A percentile compares a stretch with the other conserved stretches of the same genome.
Conservation (phyloP, 1,284 basidiomycete species). For the Coniophora puteana region DNA sequence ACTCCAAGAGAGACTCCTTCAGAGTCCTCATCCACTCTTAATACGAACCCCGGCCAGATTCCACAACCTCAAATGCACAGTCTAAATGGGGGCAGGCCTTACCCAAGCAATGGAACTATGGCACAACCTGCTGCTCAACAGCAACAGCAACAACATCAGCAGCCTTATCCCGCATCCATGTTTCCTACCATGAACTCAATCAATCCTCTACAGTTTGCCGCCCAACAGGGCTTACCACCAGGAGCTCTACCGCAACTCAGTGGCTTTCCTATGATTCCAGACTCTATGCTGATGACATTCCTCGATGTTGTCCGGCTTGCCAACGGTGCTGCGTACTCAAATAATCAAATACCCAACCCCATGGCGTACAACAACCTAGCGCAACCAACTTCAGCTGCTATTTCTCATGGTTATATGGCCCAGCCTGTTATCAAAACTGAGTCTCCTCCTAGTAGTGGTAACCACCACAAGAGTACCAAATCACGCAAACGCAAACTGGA, state of each 20-base stretch:
- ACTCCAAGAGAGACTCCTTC: constrained; percentile 58
- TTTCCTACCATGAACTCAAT: too few relatives aligned
- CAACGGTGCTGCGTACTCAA: constrained; percentile 16
- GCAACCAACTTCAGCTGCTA: constrained; percentile 1
- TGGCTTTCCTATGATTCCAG: constrained; percentile 15
- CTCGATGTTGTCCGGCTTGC: constrained; percentile 26
- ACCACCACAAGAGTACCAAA: too few relatives aligned
- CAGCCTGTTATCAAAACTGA: too few relatives aligned
- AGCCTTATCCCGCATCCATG: too few relatives aligned
- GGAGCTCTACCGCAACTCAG: constrained; percentile 3
- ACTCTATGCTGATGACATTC: constrained; percentile 26
- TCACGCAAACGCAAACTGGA: too few relatives aligned
- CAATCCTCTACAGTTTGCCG: too few relatives aligned
- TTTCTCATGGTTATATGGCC: too few relatives aligned
- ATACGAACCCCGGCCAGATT: constrained; percentile 3
- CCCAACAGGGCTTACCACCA: constrained; percentile 1
- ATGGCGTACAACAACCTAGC: constrained; percentile 12
- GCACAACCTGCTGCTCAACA: constrained; percentile 14
- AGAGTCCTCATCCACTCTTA: constrained; percentile 20
- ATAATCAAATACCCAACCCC: constrained; percentile 11
- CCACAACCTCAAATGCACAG: constrained; percentile 5
- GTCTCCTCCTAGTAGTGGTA: too few relatives aligned
- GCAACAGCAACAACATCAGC: too few relatives aligned
- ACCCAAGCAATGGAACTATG: constrained; percentile 9
- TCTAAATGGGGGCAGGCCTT: constrained; percentile 7